Percentiles rank a stretch among this genome's conserved stretches.
Conservation (phyloP, 495 filamentous ascomycete genomes). For the Daldinia vernicosa region DNA sequence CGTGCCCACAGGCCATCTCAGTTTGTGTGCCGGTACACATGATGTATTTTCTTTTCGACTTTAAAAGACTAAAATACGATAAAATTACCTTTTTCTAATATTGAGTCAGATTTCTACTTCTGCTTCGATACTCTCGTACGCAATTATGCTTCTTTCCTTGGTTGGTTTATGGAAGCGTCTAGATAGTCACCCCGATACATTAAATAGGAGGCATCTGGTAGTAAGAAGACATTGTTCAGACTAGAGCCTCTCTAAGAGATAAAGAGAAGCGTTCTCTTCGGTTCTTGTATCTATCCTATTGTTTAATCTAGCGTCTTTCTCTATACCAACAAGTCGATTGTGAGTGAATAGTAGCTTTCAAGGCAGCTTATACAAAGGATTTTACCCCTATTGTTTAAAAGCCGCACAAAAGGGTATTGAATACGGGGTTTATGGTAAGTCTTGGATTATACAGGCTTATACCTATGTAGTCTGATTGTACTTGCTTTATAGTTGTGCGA, state of each 20-base stretch:
- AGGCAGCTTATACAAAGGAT: background rate
- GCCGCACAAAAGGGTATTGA: background rate
- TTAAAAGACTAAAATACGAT: background rate
- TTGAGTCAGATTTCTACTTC: background rate
- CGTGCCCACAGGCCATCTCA: slow-evolving; percentile 38
- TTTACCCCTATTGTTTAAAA: background rate
- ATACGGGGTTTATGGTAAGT: background rate
- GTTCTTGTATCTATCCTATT: background rate
- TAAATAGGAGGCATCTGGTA: slow-evolving; percentile 10
- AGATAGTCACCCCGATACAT: background rate
- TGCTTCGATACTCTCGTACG: background rate
- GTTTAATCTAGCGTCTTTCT: background rate
- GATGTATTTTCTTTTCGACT: slow-evolving; percentile 3
- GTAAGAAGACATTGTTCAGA: background rate
- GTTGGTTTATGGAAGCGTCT: background rate
- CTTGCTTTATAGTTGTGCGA: background rate
- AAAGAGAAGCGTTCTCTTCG: background rate
- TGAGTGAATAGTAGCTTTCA: background rate
- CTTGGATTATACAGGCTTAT: background rate
- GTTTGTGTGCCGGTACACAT: slow-evolving; percentile 41
- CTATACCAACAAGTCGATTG: slow-evolving; percentile 14
- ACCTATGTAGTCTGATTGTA: no score
- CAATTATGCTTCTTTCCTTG: background rate
- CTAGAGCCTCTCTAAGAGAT: background rate
- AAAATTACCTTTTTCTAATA: background rate